phyloP scores from a whole-genome alignment of 2,329 filamentous ascomycete species.

The Sporothrix curviconia region DNA sequence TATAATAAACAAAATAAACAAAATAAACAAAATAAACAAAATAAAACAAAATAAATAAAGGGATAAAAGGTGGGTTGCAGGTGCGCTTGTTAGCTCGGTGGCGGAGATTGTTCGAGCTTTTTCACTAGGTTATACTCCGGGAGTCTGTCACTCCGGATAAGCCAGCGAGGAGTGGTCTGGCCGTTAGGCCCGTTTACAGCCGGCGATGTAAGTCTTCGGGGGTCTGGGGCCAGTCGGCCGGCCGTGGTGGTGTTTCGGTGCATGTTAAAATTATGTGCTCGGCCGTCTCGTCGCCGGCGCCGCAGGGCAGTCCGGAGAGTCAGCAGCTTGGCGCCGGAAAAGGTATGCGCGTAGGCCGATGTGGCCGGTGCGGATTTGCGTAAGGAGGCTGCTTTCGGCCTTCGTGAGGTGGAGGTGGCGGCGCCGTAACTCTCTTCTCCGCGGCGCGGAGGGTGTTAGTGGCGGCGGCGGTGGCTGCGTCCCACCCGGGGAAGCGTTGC shows the following conservation, averaged over 20 bases:
- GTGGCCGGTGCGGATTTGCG: neutral
- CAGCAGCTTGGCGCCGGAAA: too few species aligned
- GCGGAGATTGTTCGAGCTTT: neutral
- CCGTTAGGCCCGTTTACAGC: neutral
- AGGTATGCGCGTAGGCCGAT: too few species aligned
- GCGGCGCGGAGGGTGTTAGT: neutral
- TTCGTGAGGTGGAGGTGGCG: neutral
- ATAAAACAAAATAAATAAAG: too few species aligned
- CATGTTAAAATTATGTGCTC: too few species aligned
- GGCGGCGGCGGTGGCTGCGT: neutral
- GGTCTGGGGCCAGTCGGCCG: too few species aligned
- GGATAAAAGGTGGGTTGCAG: too few species aligned
- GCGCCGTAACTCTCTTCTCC: neutral
- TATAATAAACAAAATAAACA: too few species aligned
- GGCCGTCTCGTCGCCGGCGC: too few species aligned
- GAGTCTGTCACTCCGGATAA: neutral
- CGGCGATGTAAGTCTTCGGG: neutral
- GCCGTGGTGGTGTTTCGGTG: too few species aligned
- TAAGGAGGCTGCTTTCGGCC: neutral
- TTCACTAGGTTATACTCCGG: neutral
- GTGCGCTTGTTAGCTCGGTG: neutral
- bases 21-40: too few species aligned
- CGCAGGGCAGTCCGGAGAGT: too few species aligned
- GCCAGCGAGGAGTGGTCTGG: neutral
- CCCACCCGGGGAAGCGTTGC: neutral